Evolutionary conservation across 2,329 filamentous ascomycete species (phyloP).

Genomic region (Microascus cirrosus): DNA sequence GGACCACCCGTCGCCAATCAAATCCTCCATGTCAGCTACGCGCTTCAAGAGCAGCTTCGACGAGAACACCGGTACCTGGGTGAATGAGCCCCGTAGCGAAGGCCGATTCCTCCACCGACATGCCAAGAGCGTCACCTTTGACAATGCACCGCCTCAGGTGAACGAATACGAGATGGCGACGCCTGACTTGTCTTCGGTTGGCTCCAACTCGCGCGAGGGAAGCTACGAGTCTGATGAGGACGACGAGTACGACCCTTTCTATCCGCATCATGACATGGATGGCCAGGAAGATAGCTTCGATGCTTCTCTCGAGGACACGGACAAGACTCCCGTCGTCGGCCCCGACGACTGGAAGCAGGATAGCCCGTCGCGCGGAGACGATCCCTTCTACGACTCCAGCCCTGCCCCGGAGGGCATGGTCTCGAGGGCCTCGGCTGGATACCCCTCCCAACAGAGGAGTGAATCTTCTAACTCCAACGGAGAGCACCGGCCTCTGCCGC

Average conservation of each 20-base stretch:
- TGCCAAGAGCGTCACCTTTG: constrained; percentile 95
- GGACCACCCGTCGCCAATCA: constrained; percentile 68
- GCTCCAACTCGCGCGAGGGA: constrained; percentile 80
- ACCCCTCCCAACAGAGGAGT: constrained; percentile 49
- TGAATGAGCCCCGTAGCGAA: constrained; percentile 49
- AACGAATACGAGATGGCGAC: constrained; percentile 99
- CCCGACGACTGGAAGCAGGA: constrained; percentile 91
- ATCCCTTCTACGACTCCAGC: constrained; percentile 57
- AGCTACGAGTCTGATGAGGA: constrained; percentile 82
- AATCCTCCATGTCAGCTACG: constrained; percentile 70
- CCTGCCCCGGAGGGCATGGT: constrained; percentile 45
- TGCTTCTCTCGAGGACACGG: constrained; percentile 85
- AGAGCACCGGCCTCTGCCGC: constrained; percentile 76
- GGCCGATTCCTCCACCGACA: constrained; percentile 66
- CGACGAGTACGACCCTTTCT: constrained; percentile 56
- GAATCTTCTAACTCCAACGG: constrained; percentile 69
- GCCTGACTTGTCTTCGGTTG: constrained; percentile 85
- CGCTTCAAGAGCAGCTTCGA: constrained; percentile 60
- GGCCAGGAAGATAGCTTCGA: constrained; percentile 81
- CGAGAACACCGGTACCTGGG: constrained; percentile 56
- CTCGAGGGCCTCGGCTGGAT: constrained; percentile 32
- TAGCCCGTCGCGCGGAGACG: constrained; percentile 39
- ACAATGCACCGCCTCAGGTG: constrained; percentile 82
- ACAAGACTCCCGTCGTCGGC: constrained; percentile 95
- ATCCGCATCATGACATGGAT: constrained; percentile 22